Percentiles rank a stretch among this genome's conserved stretches.
Evolutionary conservation across 192 early-diverging fungal genomes (phyloP).

Genomic region (Allomyces macrogynus): DNA sequence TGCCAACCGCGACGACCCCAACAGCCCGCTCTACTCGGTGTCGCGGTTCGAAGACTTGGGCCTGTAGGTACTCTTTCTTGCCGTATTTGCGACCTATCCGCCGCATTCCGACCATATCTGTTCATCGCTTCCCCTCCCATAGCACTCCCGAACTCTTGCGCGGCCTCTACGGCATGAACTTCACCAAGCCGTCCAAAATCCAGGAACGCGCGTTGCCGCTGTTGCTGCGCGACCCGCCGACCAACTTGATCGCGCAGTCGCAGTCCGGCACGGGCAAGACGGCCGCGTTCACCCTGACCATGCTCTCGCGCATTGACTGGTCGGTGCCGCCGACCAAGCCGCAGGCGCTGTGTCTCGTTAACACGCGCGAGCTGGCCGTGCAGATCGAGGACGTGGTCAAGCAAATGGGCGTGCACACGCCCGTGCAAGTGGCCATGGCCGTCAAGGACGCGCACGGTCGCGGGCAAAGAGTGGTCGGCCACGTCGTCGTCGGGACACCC

Average conservation of each 20-base stretch:
- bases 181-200: conserved; percentile 83
- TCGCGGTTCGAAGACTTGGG: conserved; percentile 60
- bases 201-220: conserved; percentile 86
- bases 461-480: conserved; percentile 42
- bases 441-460: conserved; percentile 43
- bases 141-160: conserved; percentile 45
- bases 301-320: conserved; percentile 68
- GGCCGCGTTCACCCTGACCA: conserved; percentile 81
- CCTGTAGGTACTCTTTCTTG: conserved; percentile 10
- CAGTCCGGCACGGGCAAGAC: conserved; percentile 99
- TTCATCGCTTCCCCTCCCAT: no score
- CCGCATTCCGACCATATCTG: no score
- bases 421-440: conserved; percentile 39
- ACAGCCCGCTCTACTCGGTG: conserved; percentile 56
- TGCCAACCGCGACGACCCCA: conserved; percentile 39
- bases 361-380: not conserved
- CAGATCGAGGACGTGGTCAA: not conserved
- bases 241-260: conserved; percentile 95
- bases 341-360: not conserved
- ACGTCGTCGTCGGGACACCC: conserved; percentile 84
- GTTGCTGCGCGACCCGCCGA: conserved; percentile 63
- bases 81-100: no score
- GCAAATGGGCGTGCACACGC: not conserved
- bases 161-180: conserved; percentile 85
- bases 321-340: conserved; percentile 24